Percentiles rank a stretch among this genome's conserved stretches.
Evolutionary conservation across 1,284 basidiomycete genomes (phyloP).

Genomic region (Stygiomarasmius scandens): DNA sequence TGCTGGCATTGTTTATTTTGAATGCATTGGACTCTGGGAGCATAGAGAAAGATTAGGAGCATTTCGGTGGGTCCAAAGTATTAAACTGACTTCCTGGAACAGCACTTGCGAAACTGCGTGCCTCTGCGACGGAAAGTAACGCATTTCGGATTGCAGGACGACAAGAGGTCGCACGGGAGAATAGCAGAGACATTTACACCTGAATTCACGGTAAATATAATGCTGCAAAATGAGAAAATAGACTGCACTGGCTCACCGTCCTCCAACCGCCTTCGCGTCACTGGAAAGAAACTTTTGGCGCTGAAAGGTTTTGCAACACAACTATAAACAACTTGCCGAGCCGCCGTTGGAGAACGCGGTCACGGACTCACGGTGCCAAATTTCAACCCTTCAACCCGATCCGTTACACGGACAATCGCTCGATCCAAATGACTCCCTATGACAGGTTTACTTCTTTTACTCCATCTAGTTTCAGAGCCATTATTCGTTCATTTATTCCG

Average conservation of each 20-base stretch:
- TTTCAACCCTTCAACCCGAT: no score
- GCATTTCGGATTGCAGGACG: not conserved
- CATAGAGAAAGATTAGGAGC: not conserved
- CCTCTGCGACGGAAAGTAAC: not conserved
- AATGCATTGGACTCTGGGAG: constrained; percentile 7
- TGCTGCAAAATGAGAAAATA: not conserved
- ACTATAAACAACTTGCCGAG: not conserved
- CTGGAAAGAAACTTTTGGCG: not conserved
- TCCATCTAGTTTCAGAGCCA: no score
- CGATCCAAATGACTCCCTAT: no score
- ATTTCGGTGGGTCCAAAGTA: not conserved
- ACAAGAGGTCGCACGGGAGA: not conserved
- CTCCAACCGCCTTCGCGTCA: not conserved
- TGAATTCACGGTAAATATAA: not conserved
- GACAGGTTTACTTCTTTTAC: no score
- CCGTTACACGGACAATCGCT: no score
- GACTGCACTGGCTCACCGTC: not conserved
- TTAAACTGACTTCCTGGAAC: constrained; percentile 9
- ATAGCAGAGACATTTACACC: not conserved
- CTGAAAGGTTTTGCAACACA: not conserved
- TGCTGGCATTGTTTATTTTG: constrained; percentile 4
- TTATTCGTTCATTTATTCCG: no score
- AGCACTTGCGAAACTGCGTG: constrained; percentile 4
- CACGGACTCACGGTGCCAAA: no score
- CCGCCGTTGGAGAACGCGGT: no score